phyloP scores from a whole-genome alignment of 495 filamentous ascomycete species.

The Hypoxylon fragiforme region DNA sequence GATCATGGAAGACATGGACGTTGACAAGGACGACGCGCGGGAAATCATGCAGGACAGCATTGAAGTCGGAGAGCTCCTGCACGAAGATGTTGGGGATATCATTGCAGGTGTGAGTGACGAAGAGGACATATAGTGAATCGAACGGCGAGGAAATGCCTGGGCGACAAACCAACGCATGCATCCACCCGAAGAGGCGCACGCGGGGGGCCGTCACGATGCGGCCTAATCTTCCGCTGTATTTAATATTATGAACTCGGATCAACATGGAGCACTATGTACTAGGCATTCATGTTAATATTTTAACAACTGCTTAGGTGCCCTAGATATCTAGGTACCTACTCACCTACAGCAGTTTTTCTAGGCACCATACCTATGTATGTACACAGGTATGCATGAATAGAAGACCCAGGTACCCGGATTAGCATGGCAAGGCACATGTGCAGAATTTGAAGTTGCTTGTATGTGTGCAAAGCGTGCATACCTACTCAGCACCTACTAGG shows the following conservation, averaged over 20 bases:
- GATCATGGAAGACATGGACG: slow-evolving; percentile 82
- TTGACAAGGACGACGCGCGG: slow-evolving; percentile 66
- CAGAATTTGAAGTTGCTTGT: too few relatives aligned
- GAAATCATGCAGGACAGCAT: slow-evolving; percentile 72
- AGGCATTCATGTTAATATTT: too few relatives aligned
- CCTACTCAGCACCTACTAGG: too few relatives aligned
- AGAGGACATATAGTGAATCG: slow-evolving; percentile 15
- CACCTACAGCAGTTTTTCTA: too few relatives aligned
- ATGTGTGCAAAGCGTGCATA: too few relatives aligned
- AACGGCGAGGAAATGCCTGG: background rate
- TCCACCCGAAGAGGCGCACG: background rate
- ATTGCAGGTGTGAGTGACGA: slow-evolving; percentile 55
- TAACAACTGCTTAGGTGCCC: too few relatives aligned
- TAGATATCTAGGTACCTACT: too few relatives aligned
- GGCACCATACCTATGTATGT: too few relatives aligned
- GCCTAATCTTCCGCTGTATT: too few relatives aligned
- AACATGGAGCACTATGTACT: background rate
- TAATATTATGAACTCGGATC: slow-evolving; percentile 7
- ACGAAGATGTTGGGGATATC: slow-evolving; percentile 67
- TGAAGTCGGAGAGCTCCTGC: slow-evolving; percentile 74
- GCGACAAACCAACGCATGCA: background rate
- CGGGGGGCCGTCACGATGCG: slow-evolving; percentile 2
- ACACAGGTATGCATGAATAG: too few relatives aligned
- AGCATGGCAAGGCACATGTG: too few relatives aligned
- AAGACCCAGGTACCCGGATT: too few relatives aligned